phyloP scores from a whole-genome alignment of 1,284 basidiomycete species.

The Rhodotorula mucilaginosa region DNA sequence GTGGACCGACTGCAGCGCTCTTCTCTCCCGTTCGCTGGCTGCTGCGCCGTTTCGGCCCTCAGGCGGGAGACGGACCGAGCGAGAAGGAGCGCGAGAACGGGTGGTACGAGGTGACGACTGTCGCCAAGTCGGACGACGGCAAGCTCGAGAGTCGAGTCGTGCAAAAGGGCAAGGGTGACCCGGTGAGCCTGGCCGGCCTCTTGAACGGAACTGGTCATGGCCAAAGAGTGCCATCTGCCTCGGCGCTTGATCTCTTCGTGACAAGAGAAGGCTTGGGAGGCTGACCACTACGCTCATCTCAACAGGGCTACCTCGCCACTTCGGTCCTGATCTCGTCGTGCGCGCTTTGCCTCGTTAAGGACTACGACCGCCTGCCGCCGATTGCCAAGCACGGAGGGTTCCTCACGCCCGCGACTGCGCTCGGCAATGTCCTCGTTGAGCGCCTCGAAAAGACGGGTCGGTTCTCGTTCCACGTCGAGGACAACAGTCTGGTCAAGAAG shows the following conservation, averaged over 20 bases:
- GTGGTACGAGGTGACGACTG: conserved; percentile 41
- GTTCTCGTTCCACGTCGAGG: conserved; percentile 13
- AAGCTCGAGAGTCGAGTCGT: conserved; percentile 33
- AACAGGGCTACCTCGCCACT: conserved; percentile 40
- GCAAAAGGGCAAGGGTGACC: conserved; percentile 43
- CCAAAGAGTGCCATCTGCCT: not conserved
- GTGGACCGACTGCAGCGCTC: not conserved
- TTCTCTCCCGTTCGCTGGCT: conserved; percentile 40
- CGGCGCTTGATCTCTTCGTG: no score
- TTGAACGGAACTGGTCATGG: no score
- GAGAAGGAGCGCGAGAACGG: conserved; percentile 36
- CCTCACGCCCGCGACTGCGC: conserved; percentile 42
- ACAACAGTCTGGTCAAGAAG: not conserved
- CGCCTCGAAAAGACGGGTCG: conserved; percentile 33
- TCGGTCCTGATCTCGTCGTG: conserved; percentile 41
- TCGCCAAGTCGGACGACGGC: conserved; percentile 40
- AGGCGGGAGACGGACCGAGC: conserved; percentile 43
- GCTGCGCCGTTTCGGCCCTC: conserved; percentile 35
- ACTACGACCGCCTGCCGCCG: conserved; percentile 41
- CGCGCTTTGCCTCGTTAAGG: conserved; percentile 41
- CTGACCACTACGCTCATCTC: not conserved
- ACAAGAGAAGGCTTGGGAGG: no score
- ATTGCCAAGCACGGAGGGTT: conserved; percentile 43
- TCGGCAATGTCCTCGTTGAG: conserved; percentile 40
- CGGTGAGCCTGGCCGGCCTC: conserved; percentile 25